These are phyloP conservation scores for Hypoxylon sp. DNA, from an alignment of 2,329 filamentous ascomycete genomes.

Conservation along the genomic window DNA sequence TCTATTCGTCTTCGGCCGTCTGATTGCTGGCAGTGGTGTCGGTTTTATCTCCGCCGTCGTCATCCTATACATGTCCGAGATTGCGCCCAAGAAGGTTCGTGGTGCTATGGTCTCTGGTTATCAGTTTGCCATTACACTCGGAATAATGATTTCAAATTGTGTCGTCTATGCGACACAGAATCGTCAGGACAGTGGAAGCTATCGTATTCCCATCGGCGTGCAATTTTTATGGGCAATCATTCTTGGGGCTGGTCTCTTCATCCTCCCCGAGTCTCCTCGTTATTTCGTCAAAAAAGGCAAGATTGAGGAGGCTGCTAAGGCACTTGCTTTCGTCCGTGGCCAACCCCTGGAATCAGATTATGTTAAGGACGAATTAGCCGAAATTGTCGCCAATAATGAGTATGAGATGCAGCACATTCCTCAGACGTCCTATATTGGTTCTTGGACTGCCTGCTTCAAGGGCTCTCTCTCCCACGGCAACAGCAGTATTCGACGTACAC, in stretches of 20 bases:
- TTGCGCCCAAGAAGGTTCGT: slow-evolving; percentile 73
- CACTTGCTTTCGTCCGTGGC: slow-evolving; percentile 74
- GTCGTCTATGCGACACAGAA: slow-evolving; percentile 77
- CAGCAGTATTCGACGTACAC: slow-evolving; percentile 70
- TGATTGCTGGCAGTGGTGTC: slow-evolving; percentile 76
- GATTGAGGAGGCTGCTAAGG: slow-evolving; percentile 70
- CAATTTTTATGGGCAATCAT: slow-evolving; percentile 71
- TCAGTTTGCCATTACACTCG: slow-evolving; percentile 79
- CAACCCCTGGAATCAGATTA: slow-evolving; percentile 75
- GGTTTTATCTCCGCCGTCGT: slow-evolving; percentile 78
- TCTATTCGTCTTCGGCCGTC: slow-evolving; percentile 73
- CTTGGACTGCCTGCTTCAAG: slow-evolving; percentile 73
- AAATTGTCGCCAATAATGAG: slow-evolving; percentile 81
- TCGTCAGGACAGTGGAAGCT: slow-evolving; percentile 72
- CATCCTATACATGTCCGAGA: slow-evolving; percentile 79
- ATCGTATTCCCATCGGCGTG: slow-evolving; percentile 79
- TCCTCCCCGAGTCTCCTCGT: slow-evolving; percentile 76
- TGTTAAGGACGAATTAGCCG: slow-evolving; percentile 78
- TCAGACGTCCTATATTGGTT: slow-evolving; percentile 68
- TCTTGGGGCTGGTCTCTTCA: slow-evolving; percentile 57
- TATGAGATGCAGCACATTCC: slow-evolving; percentile 76
- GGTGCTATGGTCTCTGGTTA: slow-evolving; percentile 81
- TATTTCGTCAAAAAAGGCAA: slow-evolving; percentile 79
- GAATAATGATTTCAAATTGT: slow-evolving; percentile 74
- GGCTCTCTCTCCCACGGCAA: slow-evolving; percentile 69